These are phyloP conservation scores for Pseudogymnoascus sp. DNA, from an alignment of 2,329 filamentous ascomycete species.

Conservation along the genomic window DNA sequence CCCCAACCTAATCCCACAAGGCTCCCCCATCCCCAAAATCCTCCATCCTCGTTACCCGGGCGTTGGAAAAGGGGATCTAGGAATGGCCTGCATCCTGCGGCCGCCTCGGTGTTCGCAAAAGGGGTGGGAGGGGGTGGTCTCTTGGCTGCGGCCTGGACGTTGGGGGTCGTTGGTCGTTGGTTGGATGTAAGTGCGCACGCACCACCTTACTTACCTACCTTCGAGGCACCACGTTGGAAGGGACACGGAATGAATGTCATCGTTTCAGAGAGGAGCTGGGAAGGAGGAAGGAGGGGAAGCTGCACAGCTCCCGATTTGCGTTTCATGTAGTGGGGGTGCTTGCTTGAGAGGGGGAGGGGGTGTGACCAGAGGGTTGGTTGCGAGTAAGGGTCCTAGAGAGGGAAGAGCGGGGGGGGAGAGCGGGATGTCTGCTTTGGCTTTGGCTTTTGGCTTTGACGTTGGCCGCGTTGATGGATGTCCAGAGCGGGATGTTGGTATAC, in stretches of 20 bases:
- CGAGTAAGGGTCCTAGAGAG: background rate
- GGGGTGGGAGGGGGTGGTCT: background rate
- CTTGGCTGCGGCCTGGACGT: background rate
- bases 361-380: background rate
- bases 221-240: background rate
- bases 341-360: background rate
- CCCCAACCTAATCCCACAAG: background rate
- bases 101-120: background rate
- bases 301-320: background rate
- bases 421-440: background rate
- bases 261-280: background rate
- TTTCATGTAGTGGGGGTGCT: background rate
- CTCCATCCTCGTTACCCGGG: background rate
- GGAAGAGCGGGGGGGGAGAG: background rate
- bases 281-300: background rate
- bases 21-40: background rate
- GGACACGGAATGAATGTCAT: background rate
- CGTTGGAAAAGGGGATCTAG: background rate
- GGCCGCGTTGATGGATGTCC: background rate
- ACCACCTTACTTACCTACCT: background rate
- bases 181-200: background rate
- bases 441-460: background rate
- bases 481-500: background rate
- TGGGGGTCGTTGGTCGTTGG: background rate
- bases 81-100: background rate